phyloP scores from a whole-genome alignment of 768 basidiomycete genomes.

The Russula sp. region DNA sequence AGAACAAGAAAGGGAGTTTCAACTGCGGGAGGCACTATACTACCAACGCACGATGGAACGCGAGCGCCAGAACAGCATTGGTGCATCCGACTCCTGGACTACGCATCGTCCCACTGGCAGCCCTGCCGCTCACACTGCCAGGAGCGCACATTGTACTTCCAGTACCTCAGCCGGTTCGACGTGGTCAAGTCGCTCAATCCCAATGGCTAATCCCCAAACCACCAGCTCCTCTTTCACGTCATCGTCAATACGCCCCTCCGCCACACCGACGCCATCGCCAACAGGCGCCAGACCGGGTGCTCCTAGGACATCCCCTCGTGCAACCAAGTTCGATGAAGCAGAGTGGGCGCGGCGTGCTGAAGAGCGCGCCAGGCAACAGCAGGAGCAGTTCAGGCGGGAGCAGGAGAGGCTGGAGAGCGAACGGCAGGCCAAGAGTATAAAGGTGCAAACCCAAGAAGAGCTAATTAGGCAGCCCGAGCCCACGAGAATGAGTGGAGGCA shows the following conservation, averaged over 20 bases:
- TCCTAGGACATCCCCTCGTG: too few species aligned
- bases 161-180: conserved; percentile 21
- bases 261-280: conserved; percentile 25
- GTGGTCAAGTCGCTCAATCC: conserved; percentile 21
- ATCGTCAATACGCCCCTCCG: not conserved
- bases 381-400: conserved; percentile 49
- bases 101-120: not conserved
- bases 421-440: conserved; percentile 26
- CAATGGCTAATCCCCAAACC: not conserved
- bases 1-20: conserved; percentile 26
- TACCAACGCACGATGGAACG: conserved; percentile 22
- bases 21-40: conserved; percentile 21
- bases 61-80: conserved; percentile 29
- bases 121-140: too few species aligned
- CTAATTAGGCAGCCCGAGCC: conserved; percentile 45
- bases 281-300: too few species aligned
- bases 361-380: conserved; percentile 56
- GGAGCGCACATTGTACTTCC: not conserved
- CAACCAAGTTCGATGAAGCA: too few species aligned
- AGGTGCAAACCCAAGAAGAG: conserved; percentile 49
- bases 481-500: conserved; percentile 42
- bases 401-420: conserved; percentile 40
- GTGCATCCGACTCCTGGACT: conserved; percentile 13
- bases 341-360: too few species aligned
- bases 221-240: too few species aligned